Conservation (phyloP, 225 moss, liverwort and hornwort species). For the Physcomitrellopsis africana region DNA sequence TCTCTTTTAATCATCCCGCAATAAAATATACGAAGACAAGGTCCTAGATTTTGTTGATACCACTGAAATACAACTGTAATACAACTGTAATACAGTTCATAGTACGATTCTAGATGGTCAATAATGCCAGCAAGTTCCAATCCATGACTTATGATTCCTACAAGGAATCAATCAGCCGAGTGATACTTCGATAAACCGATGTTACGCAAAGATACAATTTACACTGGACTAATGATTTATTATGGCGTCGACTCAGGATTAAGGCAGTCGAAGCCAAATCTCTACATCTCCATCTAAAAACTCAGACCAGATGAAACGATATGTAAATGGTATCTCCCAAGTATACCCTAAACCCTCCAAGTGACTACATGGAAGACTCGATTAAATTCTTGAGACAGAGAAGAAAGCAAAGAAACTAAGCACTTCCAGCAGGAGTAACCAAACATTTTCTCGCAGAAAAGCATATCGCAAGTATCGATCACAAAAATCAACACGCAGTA, state of each 20-base stretch:
- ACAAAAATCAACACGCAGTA: slow-evolving; percentile 23
- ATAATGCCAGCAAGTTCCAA: slow-evolving; percentile 16
- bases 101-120: slow-evolving; percentile 1
- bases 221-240: slow-evolving; percentile 11
- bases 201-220: not conserved
- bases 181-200: slow-evolving; percentile 14
- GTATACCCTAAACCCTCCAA: not conserved
- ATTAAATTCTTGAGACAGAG: not conserved
- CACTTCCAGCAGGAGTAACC: not conserved
- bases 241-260: not conserved
- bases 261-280: slow-evolving; percentile 10
- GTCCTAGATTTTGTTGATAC: not conserved
- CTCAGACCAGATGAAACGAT: slow-evolving; percentile 7
- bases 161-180: not conserved
- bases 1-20: too few species aligned
- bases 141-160: slow-evolving; percentile 3
- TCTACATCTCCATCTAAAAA: slow-evolving; percentile 18
- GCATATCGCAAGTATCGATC: slow-evolving; percentile 14
- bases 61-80: slow-evolving; percentile 2
- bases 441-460: not conserved
- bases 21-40: slow-evolving; percentile 13
- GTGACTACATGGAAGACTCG: slow-evolving; percentile 14
- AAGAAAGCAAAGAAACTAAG: slow-evolving; percentile 7
- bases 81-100: not conserved
- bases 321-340: not conserved